A percentile compares a stretch with the other conserved stretches of the same genome.
These are phyloP conservation scores for Cymbopogon flexuosus DNA, from an alignment of 202 grass and related monocot genomes.

Conservation along the genomic window DNA sequence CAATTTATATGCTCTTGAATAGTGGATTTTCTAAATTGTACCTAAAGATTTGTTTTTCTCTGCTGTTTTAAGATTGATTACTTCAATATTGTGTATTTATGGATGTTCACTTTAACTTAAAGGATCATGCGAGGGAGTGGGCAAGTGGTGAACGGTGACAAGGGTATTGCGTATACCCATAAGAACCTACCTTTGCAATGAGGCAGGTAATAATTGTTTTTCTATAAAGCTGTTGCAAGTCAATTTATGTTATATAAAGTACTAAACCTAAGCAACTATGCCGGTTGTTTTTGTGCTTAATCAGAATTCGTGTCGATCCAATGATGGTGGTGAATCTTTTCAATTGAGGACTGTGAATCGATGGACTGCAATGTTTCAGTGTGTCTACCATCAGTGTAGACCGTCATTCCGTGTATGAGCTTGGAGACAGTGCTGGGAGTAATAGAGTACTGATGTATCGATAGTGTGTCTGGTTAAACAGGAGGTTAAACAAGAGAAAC, in stretches of 20 bases:
- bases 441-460: neutral
- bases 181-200: constrained; percentile 64
- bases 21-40: neutral
- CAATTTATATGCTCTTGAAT: neutral
- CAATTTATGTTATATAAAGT: neutral
- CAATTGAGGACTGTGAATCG: constrained; percentile 10
- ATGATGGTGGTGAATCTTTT: constrained; percentile 9
- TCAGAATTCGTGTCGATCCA: constrained; percentile 19
- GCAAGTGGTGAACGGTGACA: constrained; percentile 82
- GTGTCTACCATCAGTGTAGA: neutral
- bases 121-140: constrained; percentile 88
- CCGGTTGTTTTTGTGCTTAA: constrained; percentile 29
- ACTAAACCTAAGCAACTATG: neutral
- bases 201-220: constrained; percentile 3
- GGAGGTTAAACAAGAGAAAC: neutral
- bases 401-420: neutral
- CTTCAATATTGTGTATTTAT: neutral
- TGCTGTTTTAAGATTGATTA: neutral
- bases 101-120: constrained; percentile 25
- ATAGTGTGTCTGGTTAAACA: neutral
- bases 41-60: neutral
- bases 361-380: neutral
- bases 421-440: neutral
- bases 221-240: neutral
- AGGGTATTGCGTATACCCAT: constrained; percentile 67